Evolutionary conservation across 495 filamentous ascomycete genomes (phyloP).

Genomic region (Hypoxylon subgilvum): DNA sequence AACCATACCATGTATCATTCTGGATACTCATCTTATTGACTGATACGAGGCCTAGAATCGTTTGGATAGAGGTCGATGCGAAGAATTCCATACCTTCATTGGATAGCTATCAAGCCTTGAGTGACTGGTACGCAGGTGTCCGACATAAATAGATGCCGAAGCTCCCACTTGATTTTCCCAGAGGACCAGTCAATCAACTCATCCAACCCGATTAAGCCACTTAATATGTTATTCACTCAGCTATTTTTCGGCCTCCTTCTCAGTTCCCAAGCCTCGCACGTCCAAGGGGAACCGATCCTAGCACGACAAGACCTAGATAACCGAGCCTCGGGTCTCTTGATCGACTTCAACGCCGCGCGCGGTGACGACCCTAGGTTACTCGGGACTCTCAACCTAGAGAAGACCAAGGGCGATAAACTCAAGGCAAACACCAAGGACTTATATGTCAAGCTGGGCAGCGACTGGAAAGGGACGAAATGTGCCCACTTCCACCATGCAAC

Average conservation of each 20-base stretch:
- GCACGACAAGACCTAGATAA: background rate
- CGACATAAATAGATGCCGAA: constrained; percentile 3
- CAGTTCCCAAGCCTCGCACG: background rate
- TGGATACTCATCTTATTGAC: no score
- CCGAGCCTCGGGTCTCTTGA: constrained; percentile 1
- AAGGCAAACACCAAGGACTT: constrained; percentile 14
- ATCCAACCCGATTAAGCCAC: background rate
- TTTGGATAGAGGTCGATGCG: no score
- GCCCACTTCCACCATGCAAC: constrained; percentile 26
- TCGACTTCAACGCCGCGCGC: constrained; percentile 21
- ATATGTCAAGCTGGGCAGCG: constrained; percentile 25
- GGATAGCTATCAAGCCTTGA: background rate
- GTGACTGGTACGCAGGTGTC: background rate
- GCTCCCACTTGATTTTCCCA: background rate
- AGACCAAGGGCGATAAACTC: constrained; percentile 15
- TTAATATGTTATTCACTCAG: constrained; percentile 9
- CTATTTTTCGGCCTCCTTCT: constrained; percentile 5
- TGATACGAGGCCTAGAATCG: no score
- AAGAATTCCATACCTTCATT: no score
- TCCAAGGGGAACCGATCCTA: constrained; percentile 17
- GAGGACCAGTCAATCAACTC: background rate
- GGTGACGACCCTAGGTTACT: constrained; percentile 29
- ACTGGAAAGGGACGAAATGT: constrained; percentile 9
- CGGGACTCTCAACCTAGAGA: constrained; percentile 26
- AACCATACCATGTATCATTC: background rate